These are phyloP conservation scores for Chromosphaera perkinsii DNA, from an alignment of 208 protist genomes.

Conservation along the genomic window DNA sequence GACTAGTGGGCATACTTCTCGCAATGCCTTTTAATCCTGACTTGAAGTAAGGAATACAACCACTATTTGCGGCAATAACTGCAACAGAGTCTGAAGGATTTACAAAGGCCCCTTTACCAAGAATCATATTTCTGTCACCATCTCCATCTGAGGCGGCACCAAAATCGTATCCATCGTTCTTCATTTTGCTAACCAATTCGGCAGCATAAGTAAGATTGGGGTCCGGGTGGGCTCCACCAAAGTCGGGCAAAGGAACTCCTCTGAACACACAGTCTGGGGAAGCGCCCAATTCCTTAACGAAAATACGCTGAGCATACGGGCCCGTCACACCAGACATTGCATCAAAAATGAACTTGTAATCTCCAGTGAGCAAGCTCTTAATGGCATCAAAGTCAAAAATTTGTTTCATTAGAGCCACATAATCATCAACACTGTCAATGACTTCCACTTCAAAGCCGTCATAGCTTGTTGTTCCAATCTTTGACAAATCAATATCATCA, in stretches of 20 bases:
- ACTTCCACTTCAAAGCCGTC: conserved; percentile 72
- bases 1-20: conserved; percentile 25
- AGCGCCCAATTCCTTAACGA: conserved; percentile 77
- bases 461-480: not conserved
- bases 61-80: conserved; percentile 80
- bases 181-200: conserved; percentile 79
- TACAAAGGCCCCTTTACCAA: conserved; percentile 88
- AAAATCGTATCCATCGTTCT: conserved; percentile 71
- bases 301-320: conserved; percentile 81
- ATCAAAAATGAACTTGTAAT: conserved; percentile 42
- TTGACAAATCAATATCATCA: not conserved
- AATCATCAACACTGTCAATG: conserved; percentile 78
- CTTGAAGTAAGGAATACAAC: conserved; percentile 81
- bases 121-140: conserved; percentile 93
- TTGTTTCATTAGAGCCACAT: conserved; percentile 74
- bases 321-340: conserved; percentile 68
- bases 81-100: conserved; percentile 93
- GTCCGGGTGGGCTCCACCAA: conserved; percentile 91
- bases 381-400: conserved; percentile 87
- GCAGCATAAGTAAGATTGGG: conserved; percentile 93
- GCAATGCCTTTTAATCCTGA: conserved; percentile 16
- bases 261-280: conserved; percentile 47
- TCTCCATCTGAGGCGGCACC: conserved; percentile 94
- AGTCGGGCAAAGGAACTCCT: conserved; percentile 70
- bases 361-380: conserved; percentile 57